Evolutionary conservation across 306 rosid genomes (phyloP), one percentile per base, ranked within the genome.

Genomic region (Cicer arietinum): DNA sequence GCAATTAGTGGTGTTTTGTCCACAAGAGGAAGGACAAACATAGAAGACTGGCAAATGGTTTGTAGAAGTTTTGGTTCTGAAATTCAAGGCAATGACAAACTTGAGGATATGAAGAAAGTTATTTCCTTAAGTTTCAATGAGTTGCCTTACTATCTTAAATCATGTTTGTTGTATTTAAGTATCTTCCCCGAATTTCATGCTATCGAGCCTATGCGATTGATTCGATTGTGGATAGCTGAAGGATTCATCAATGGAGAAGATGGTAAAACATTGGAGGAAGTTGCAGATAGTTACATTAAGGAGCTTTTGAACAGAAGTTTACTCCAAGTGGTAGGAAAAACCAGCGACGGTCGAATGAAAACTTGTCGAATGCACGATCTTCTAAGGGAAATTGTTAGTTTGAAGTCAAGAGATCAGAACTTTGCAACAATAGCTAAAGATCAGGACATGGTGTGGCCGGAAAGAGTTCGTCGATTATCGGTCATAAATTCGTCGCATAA

Each of bases 181-280:
- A 72, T 87, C 11, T 89, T 87, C 48, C 94, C 90, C 0, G 86
- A 71, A 57, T 74, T 80, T 37, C 66, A 82, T 12, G 77, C 79
- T 3, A 72, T 83, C 6, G 84, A 85, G 67, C 82, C 20, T 7
- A 78, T 75, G 87, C 75, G 89, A 56, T 20, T 89, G 70, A 82
- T 87, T 78, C 85, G 88, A 10, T 12, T 89, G 66, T 85, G 91
- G 94, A 78, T 87, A 72, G 91, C 94, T 6, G 91, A 89, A 82
- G 91, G 90, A 7, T 85, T 89, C 81, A 88, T 89, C 16, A 67
- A 25, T 16, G 83, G 61, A 25, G 84, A 54, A 73, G 86, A 85
- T 46, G 88, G 89, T 44, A 82, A 35, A 75, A 89, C 88, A 16
- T 45, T 8, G 4, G 85, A 81, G 63, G 91, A 87, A 82, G 88